phyloP scores from a whole-genome alignment of 1,284 basidiomycete species.

The Athelia sp. region DNA sequence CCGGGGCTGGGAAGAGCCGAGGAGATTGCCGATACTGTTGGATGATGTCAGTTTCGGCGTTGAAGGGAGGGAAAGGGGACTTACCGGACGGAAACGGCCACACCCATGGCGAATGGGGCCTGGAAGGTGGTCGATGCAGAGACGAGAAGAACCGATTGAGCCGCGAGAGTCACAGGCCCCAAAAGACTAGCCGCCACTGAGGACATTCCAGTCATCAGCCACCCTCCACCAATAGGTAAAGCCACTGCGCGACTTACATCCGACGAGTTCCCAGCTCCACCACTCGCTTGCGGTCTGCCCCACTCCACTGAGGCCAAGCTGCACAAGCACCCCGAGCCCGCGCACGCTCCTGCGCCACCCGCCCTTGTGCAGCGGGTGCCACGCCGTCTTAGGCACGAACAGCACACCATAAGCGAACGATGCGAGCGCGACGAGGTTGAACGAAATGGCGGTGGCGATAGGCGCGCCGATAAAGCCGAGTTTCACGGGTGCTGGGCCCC shows the following conservation, averaged over 20 bases:
- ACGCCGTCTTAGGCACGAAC: conserved; percentile 75
- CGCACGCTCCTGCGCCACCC: conserved; percentile 50
- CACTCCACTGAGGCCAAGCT: conserved; percentile 75
- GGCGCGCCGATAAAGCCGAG: conserved; percentile 95
- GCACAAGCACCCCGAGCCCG: conserved; percentile 67
- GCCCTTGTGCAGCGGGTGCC: conserved; percentile 66
- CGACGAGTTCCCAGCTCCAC: conserved; percentile 88
- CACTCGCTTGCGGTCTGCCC: conserved; percentile 76
- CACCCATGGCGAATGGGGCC: conserved; percentile 75
- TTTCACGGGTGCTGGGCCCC: conserved; percentile 74
- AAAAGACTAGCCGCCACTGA: conserved; percentile 55
- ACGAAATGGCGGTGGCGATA: conserved; percentile 83
- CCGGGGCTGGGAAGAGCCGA: conserved; percentile 66
- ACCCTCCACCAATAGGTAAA: neutral
- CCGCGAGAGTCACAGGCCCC: conserved; percentile 60
- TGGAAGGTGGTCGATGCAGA: conserved; percentile 80
- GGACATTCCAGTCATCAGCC: neutral
- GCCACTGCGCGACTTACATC: conserved; percentile 32
- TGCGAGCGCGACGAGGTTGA: conserved; percentile 75
- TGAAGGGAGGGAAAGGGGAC: conserved; percentile 15
- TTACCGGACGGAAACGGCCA: conserved; percentile 81
- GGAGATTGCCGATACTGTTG: conserved; percentile 73
- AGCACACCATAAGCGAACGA: conserved; percentile 73
- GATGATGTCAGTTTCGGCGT: neutral
- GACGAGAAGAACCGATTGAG: conserved; percentile 71